phyloP scores from a whole-genome alignment of 352 stramenopile species.

The Thraustochytrium sp. region DNA sequence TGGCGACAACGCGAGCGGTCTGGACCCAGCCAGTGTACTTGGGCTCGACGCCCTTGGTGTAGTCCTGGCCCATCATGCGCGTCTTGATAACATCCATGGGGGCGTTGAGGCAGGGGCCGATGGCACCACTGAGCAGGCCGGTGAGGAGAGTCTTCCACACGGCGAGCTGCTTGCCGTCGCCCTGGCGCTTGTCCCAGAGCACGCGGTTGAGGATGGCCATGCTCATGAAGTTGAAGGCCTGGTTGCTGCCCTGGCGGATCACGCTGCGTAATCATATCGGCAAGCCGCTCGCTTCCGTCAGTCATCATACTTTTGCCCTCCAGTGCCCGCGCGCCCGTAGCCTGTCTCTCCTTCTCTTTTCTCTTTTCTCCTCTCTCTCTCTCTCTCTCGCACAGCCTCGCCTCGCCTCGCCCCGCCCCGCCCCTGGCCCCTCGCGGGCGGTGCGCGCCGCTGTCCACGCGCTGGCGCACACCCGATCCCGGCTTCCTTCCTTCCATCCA shows the following conservation, averaged over 20 bases:
- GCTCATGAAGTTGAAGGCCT: constrained; percentile 95
- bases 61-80: constrained; percentile 78
- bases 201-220: constrained; percentile 83
- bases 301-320: no score
- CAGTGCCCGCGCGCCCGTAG: no score
- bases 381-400: no score
- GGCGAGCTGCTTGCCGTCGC: constrained; percentile 76
- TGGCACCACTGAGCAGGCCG: constrained; percentile 73
- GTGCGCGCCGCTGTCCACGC: no score
- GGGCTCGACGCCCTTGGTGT: constrained; percentile 71
- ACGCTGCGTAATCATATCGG: no score
- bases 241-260: constrained; percentile 91
- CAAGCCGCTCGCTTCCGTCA: no score
- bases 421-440: no score
- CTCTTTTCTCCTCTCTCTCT: no score
- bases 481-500: no score
- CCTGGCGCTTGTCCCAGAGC: constrained; percentile 81
- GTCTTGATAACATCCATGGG: constrained; percentile 92
- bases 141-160: constrained; percentile 88
- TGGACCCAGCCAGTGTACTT: constrained; percentile 93
- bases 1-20: constrained; percentile 81
- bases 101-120: constrained; percentile 76
- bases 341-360: no score
- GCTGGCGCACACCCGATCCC: no score
- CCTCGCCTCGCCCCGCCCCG: no score